Base-by-base conservation (phyloP, 2,329 filamentous ascomycete genomes). In the Metarhizium album region DNA sequence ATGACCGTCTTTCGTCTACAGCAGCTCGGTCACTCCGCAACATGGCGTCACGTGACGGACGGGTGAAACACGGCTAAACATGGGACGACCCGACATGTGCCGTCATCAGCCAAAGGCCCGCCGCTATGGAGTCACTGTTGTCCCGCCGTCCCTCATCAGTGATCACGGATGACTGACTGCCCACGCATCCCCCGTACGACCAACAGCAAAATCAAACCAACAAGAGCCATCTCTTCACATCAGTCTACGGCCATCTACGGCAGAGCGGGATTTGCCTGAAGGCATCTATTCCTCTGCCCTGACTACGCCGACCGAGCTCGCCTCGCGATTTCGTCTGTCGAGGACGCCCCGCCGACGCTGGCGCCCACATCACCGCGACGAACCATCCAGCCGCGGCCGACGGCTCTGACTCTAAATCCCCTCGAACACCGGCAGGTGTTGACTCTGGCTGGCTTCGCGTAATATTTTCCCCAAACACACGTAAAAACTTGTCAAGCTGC, bases 11-110 rank as follows among this genome's bases (percentile, higher is more conserved):
- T n/a, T n/a, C n/a, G n/a, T n/a, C n/a, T n/a, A n/a, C n/a, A n/a
- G n/a, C n/a, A n/a, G n/a, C n/a, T n/a, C n/a, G n/a, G n/a, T n/a
- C n/a, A n/a, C n/a, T n/a, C n/a, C n/a, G n/a, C n/a, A n/a, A n/a
- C n/a, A n/a, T 54, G 55, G 53, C 57, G 54, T 67, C 64, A 67
- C 62, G 63, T 65, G 64, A 65, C 53, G 35, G 22, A 13, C 56
- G 63, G 61, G 27, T 58, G 52, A 64, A 57, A 53, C 35, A 47
- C 64, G 60, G 58, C 47, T 60, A 63, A 64, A 55, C 45, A 23
- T 40, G 27, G n/a, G 7, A n/a, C 6, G 9, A 9, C 16, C 16
- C 18, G 47, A 40, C 6, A 38, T 20, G 37, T 18, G 37, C n/a
- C 14, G 35, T 18, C n/a, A 14, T 14, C n/a, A 18, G 35, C n/a